These are phyloP conservation scores for Tricholoma bakamatsutake DNA, from an alignment of 768 basidiomycete species.

Conservation along the genomic window DNA sequence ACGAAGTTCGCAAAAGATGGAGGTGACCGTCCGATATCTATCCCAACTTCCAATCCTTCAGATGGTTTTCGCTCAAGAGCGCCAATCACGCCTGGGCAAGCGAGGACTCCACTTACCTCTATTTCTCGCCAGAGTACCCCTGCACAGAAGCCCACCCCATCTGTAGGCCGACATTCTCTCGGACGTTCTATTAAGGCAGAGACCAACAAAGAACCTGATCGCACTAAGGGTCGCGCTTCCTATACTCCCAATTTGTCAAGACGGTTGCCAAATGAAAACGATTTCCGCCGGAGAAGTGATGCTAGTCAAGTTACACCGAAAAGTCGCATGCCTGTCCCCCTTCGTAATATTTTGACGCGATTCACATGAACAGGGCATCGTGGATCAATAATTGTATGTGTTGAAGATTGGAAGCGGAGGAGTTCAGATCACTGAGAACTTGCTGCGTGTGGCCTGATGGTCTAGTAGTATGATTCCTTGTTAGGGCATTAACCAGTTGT, in stretches of 20 bases:
- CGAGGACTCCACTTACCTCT: slow-evolving; percentile 6
- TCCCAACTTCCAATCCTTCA: slow-evolving; percentile 1
- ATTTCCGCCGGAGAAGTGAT: slow-evolving; percentile 23
- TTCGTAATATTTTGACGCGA: slow-evolving; percentile 40
- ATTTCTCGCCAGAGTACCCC: slow-evolving; percentile 7
- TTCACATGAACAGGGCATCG: slow-evolving; percentile 28
- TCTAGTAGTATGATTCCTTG: slow-evolving; percentile 41
- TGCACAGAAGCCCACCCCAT: slow-evolving; percentile 8
- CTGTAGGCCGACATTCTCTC: slow-evolving; percentile 29
- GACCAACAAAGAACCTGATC: slow-evolving; percentile 12
- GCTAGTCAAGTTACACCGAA: slow-evolving; percentile 21
- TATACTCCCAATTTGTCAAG: slow-evolving; percentile 15
- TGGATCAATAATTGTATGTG: neutral
- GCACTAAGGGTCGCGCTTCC: slow-evolving; percentile 10
- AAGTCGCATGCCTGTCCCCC: slow-evolving; percentile 40
- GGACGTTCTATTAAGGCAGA: slow-evolving; percentile 22
- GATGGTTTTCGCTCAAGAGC: neutral
- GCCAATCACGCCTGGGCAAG: neutral
- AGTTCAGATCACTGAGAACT: neutral
- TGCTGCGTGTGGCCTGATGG: slow-evolving; percentile 29
- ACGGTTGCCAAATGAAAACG: slow-evolving; percentile 30
- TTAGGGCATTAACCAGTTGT: slow-evolving; percentile 21
- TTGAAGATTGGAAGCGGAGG: neutral
- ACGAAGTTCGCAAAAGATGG: neutral
- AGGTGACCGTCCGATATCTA: slow-evolving; percentile 1